Evolutionary conservation across 2,329 filamentous ascomycete species (phyloP).

Genomic region (Hypoxylon sp.): DNA sequence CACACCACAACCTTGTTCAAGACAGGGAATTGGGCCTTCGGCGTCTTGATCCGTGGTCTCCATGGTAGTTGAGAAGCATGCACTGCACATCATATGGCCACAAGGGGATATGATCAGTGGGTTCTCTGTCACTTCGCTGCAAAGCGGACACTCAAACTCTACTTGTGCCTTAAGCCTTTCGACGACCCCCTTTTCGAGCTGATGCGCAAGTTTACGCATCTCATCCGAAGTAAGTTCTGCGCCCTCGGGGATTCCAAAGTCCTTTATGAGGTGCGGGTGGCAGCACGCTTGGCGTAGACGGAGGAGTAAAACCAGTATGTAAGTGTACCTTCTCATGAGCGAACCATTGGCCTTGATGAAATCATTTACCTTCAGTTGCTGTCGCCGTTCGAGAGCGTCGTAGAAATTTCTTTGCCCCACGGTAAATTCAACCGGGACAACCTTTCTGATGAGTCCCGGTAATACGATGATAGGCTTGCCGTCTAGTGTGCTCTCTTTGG

Average conservation of each 20-base stretch:
- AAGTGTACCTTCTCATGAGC: constrained; percentile 81
- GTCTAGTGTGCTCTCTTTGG: constrained; percentile 84
- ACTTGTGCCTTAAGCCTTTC: constrained; percentile 39
- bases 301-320: constrained; percentile 83
- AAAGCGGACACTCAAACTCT: constrained; percentile 49
- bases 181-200: constrained; percentile 40
- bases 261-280: constrained; percentile 79
- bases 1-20: constrained; percentile 29
- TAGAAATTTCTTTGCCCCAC: constrained; percentile 78
- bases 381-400: constrained; percentile 62
- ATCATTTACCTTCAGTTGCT: constrained; percentile 49
- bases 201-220: constrained; percentile 50
- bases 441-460: constrained; percentile 74
- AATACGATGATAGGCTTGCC: constrained; percentile 82
- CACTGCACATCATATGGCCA: constrained; percentile 52
- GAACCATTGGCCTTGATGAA: constrained; percentile 46
- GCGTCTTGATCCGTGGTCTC: constrained; percentile 25
- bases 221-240: constrained; percentile 47
- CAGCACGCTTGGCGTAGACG: constrained; percentile 87
- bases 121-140: constrained; percentile 39
- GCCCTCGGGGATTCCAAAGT: constrained; percentile 52
- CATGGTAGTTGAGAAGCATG: constrained; percentile 50
- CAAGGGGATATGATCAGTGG: constrained; percentile 53
- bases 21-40: constrained; percentile 35
- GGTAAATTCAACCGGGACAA: constrained; percentile 75